Evolutionary conservation across 768 basidiomycete species (phyloP), one percentile per base, ranked within the genome.

Genomic region (Sporobolomyces phaffii): DNA sequence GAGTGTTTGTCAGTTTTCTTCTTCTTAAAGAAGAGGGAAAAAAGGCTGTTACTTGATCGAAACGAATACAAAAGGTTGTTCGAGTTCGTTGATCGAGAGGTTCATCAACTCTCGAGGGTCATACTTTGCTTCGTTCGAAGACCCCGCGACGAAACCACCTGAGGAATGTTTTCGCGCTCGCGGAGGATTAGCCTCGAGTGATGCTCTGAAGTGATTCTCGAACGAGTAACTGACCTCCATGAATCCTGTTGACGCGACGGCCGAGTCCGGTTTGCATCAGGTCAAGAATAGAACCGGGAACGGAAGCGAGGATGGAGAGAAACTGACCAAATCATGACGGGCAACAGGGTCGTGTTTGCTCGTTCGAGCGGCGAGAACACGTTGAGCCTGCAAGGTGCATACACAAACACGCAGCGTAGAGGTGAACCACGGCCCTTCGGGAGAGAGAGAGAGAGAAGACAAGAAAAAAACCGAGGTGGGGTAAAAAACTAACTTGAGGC

Each of bases 91-190:
- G n/a, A 68, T 38, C 3, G 60, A 50, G 31, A 56, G 60, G 11
- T 58, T 22, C 54, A 70, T 64, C 36, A 71, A 54, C 6, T 67
- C 65, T n/a, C 29, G n/a, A 18, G 71, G 56, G 38, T 62, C 14
- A 48, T 72, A 69, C 45, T 66, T 60, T 5, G 22, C 61, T 33
- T 69, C 67, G 22, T 20, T 20, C 26, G 71, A 61, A 0, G 64
- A 54, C 3, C 67, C 67, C 22, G 34, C 49, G 44, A 67, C 73
- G 41, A 73, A 75, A 18, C 76, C 75, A 28, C 63, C 51, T 36
- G 73, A n/a, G n/a, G n/a, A n/a, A n/a, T n/a, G n/a, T n/a, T n/a
- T n/a, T n/a, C n/a, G n/a, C n/a, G n/a, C n/a, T n/a, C n/a, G n/a
- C n/a, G n/a, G n/a, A n/a, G n/a, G n/a, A n/a, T n/a, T n/a, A n/a